Conservation (phyloP, 2,329 filamentous ascomycete genomes). For the Sporothrix phasma region DNA sequence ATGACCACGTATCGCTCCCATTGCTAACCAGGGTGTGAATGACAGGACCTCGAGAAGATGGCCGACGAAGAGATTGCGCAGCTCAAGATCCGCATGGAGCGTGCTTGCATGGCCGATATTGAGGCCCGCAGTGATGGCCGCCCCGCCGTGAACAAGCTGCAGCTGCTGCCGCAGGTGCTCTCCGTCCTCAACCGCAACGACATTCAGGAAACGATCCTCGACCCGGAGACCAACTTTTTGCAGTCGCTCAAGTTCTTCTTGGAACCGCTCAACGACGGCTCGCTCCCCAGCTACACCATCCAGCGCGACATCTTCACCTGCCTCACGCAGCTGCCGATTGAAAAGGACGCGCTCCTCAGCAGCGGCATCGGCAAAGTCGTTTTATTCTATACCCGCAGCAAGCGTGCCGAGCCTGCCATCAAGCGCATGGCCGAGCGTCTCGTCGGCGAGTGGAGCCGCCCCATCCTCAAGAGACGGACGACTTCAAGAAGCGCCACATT, state of each 20-base stretch:
- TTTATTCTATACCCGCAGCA: conserved; percentile 93
- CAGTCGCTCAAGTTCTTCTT: conserved; percentile 96
- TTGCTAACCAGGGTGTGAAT: background rate
- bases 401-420: conserved; percentile 76
- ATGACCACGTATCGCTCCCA: background rate
- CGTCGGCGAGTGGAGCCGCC: conserved; percentile 91
- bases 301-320: conserved; percentile 87
- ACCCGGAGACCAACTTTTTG: conserved; percentile 89
- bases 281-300: conserved; percentile 91
- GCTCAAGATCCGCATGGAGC: conserved; percentile 82
- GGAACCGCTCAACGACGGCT: conserved; percentile 88
- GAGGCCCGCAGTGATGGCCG: conserved; percentile 66
- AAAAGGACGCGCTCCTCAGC: conserved; percentile 80
- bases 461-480: conserved; percentile 87
- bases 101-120: conserved; percentile 79
- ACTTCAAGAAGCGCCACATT: conserved; percentile 76
- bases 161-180: conserved; percentile 84
- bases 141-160: conserved; percentile 85
- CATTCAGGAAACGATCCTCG: conserved; percentile 72
- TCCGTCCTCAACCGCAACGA: conserved; percentile 83
- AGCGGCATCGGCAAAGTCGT: conserved; percentile 95
- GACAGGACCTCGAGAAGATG: conserved; percentile 75
- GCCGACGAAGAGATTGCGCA: conserved; percentile 83
- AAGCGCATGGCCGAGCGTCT: conserved; percentile 89
- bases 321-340: conserved; percentile 70